Conservation (phyloP, 2,329 filamentous ascomycete species). For the Trichoderma citrinoviride region DNA sequence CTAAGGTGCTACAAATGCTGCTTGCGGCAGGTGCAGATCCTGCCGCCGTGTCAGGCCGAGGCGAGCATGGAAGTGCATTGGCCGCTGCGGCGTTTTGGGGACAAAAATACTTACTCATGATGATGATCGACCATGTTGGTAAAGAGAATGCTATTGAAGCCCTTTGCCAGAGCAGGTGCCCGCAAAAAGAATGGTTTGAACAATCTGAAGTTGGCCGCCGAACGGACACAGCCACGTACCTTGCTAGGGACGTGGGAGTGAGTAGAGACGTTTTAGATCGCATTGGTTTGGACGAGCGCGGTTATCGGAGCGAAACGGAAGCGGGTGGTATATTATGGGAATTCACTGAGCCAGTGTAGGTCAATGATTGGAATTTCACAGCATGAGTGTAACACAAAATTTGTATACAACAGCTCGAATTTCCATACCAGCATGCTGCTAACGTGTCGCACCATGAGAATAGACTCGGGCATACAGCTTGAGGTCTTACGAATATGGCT, state of each 20-base stretch:
- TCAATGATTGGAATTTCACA: no score
- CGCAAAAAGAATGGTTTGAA: not conserved
- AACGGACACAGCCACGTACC: not conserved
- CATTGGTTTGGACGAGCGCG: not conserved
- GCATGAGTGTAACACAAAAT: no score
- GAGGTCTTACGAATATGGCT: no score
- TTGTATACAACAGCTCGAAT: no score
- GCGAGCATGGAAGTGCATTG: not conserved
- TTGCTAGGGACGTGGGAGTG: not conserved
- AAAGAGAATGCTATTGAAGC: not conserved
- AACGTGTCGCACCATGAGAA: no score
- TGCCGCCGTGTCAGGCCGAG: not conserved
- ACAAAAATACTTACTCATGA: not conserved
- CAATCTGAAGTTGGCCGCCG: not conserved
- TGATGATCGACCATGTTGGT: not conserved
- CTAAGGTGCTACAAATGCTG: not conserved
- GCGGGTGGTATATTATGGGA: no score
- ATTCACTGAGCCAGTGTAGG: no score
- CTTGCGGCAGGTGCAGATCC: constrained; percentile 2
- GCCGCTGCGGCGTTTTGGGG: constrained; percentile 6
- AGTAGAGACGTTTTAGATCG: not conserved
- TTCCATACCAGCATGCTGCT: no score
- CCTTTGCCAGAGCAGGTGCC: not conserved
- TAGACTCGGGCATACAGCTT: no score
- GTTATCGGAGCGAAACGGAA: no score